These are phyloP conservation scores for Pseudopithomyces chartarum DNA, from an alignment of 2,329 filamentous ascomycete genomes.

Conservation along the genomic window DNA sequence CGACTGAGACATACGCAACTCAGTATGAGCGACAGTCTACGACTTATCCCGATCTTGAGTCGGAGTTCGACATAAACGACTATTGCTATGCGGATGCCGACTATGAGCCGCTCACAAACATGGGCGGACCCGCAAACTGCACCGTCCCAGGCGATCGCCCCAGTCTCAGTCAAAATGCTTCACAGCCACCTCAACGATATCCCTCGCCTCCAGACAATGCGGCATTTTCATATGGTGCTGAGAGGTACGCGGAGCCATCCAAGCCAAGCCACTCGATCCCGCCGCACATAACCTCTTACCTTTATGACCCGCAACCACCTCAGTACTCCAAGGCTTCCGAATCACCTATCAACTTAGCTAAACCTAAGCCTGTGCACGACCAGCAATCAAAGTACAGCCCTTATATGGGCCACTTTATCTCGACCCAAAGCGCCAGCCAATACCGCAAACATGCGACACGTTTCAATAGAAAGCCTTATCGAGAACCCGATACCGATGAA, in stretches of 20 bases:
- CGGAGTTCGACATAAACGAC: not conserved
- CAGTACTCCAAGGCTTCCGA: conserved; percentile 4
- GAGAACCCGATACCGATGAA: conserved; percentile 23
- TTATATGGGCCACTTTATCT: conserved; percentile 26
- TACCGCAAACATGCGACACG: conserved; percentile 32
- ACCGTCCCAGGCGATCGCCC: conserved; percentile 6
- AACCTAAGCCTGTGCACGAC: conserved; percentile 10
- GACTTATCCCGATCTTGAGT: not conserved
- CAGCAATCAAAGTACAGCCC: conserved; percentile 20
- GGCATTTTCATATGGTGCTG: conserved; percentile 15
- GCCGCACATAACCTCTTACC: not conserved
- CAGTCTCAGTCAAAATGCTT: conserved; percentile 9
- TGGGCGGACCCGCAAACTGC: conserved; percentile 18
- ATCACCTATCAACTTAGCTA: conserved; percentile 12
- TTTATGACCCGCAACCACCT: conserved; percentile 17
- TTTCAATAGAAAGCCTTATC: conserved; percentile 33
- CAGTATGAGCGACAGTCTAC: not conserved
- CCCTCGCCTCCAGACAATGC: conserved; percentile 11
- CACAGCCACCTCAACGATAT: conserved; percentile 6
- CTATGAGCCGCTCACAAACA: not conserved
- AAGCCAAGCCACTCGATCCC: conserved; percentile 4
- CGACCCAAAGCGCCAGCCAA: conserved; percentile 24
- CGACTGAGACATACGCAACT: not conserved
- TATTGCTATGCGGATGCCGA: not conserved
- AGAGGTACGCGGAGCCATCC: conserved; percentile 18